Base-by-base conservation (phyloP, 2,329 filamentous ascomycete species). In the Tolypocladium tropicale region DNA sequence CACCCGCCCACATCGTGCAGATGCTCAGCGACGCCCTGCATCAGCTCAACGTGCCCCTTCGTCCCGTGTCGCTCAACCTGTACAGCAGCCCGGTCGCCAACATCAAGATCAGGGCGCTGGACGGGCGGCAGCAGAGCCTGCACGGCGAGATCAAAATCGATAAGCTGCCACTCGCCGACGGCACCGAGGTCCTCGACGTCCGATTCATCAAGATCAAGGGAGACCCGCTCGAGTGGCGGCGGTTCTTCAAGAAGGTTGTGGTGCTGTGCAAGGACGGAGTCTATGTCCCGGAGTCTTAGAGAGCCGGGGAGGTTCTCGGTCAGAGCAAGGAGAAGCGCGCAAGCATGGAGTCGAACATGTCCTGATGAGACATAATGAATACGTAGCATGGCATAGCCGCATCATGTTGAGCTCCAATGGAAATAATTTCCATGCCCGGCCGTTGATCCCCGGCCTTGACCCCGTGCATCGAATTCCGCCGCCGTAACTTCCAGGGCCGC, bases 181-280 rank as follows among this genome's bases (percentile, higher is more conserved):
- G 75, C 11, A 74, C 72, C 61, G 86, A 88, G 58, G 72, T 93
- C 34, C 79, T 92, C 28, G 92, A 96, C 70, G 89, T 96, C 32
- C 81, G 90, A 53, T 97, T 99, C 68, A 82, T 95, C 62, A 99
- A 99, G 74, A 81, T 89, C 55, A 96, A 96, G 74, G 94, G 94
- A 6, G 94, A 99, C 75, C 94, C 94, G 6, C 74, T 99, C 53
- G 93, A 97, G 75, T 99, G 95, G 94, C 83, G 94, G 58, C 79
- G 94, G 36, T 90, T 99, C 69, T 99, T 99, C 78, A 99, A 99
- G 74, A 92, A 90, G 71, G 82, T 96, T n/a, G 89, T 89, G 33
- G 78, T 95, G 60, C 77, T 93, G 58, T 95, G 92, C 73, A 89
- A 89, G 67, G 90, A 96, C 67, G 90, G 84, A 10, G 86, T 97